A percentile compares a stretch with the other conserved stretches of the same genome.
phyloP scores from a whole-genome alignment of 352 stramenopile genomes.

The Globisporangium camurandrum region DNA sequence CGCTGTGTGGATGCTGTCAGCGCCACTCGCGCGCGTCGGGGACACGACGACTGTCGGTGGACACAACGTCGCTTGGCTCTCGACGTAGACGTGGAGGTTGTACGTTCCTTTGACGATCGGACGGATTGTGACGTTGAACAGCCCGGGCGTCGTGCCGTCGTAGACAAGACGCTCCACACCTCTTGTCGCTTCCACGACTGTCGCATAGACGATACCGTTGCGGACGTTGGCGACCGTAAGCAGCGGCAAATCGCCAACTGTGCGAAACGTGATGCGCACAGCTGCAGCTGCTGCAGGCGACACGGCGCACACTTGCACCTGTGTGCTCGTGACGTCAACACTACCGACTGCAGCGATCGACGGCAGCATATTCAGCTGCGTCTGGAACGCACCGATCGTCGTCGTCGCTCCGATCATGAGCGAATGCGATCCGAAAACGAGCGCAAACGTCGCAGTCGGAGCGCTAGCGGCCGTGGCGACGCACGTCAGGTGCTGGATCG shows the following conservation, averaged over 20 bases:
- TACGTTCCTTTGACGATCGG: constrained; percentile 78
- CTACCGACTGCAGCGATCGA: constrained; percentile 33
- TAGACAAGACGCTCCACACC: constrained; percentile 71
- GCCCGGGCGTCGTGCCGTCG: constrained; percentile 36
- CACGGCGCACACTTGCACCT: constrained; percentile 29
- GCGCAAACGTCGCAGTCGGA: constrained; percentile 33
- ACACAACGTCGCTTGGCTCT: constrained; percentile 40
- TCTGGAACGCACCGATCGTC: constrained; percentile 22
- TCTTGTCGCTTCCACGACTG: constrained; percentile 48
- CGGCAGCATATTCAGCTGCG: constrained; percentile 40
- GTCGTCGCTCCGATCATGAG: constrained; percentile 36
- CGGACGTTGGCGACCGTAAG: constrained; percentile 31
- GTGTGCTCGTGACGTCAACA: constrained; percentile 35
- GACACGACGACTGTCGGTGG: constrained; percentile 73
- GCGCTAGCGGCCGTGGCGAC: constrained; percentile 26
- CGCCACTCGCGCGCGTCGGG: constrained; percentile 62
- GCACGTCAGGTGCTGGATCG: constrained; percentile 49
- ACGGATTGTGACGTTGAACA: constrained; percentile 81
- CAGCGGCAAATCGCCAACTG: constrained; percentile 34
- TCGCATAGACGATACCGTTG: constrained; percentile 41
- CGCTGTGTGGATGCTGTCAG: constrained; percentile 69
- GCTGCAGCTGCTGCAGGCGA: constrained; percentile 12
- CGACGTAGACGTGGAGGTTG: constrained; percentile 42
- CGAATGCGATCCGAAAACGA: constrained; percentile 29
- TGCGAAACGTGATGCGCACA: constrained; percentile 38